phyloP scores from a whole-genome alignment of 2,329 filamentous ascomycete genomes.

The Alternaria conjuncta region DNA sequence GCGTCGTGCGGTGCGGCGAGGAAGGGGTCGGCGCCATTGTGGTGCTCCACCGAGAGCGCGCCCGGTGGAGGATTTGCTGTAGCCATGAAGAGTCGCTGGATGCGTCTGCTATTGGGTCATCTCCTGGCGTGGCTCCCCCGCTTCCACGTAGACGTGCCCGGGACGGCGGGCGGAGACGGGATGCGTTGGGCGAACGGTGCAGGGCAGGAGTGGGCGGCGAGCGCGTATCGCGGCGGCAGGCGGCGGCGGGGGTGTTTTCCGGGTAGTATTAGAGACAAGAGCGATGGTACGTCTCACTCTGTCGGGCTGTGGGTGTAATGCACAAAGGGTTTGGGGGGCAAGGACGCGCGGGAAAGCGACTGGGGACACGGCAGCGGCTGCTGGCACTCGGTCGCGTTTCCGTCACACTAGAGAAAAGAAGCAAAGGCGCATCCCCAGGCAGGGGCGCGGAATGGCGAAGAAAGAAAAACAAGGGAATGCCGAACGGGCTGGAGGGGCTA shows the following conservation, averaged over 20 bases:
- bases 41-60: slow-evolving; percentile 49
- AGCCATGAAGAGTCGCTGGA: slow-evolving; percentile 46
- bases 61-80: slow-evolving; percentile 52
- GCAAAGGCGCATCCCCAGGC: slow-evolving; percentile 38
- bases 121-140: slow-evolving; percentile 16
- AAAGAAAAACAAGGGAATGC: slow-evolving; percentile 34
- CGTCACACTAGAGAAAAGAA: slow-evolving; percentile 32
- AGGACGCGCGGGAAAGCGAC: slow-evolving; percentile 30
- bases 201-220: slow-evolving; percentile 5
- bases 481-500: slow-evolving; percentile 30
- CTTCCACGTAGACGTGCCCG: neutral
- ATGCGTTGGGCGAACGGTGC: neutral
- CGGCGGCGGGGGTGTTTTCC: neutral
- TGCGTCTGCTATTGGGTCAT: slow-evolving; percentile 37
- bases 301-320: slow-evolving; percentile 22
- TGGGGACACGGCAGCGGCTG: slow-evolving; percentile 29
- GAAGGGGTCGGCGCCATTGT: slow-evolving; percentile 55
- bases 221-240: slow-evolving; percentile 6
- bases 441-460: slow-evolving; percentile 39
- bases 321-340: slow-evolving; percentile 27
- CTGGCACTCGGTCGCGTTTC: slow-evolving; percentile 36
- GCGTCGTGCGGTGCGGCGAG: slow-evolving; percentile 43
- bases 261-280: slow-evolving; percentile 13
- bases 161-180: slow-evolving; percentile 7
- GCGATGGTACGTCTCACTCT: slow-evolving; percentile 25